Base-by-base conservation (phyloP, 1,284 basidiomycete genomes). In the Malassezia pachydermatis region DNA sequence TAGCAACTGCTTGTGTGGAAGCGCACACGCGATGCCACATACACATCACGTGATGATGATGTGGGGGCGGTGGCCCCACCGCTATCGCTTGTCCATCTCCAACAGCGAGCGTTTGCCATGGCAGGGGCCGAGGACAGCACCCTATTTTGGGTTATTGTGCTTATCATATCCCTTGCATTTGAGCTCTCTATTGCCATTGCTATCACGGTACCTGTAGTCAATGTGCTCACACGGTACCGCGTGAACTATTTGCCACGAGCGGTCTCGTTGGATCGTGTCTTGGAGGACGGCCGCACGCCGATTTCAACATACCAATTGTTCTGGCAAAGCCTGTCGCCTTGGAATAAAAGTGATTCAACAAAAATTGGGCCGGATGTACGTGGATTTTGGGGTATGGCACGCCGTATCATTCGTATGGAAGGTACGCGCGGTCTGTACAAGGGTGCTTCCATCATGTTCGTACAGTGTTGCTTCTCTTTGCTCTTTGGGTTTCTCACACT, bases 171-270 rank as follows among this genome's bases (percentile, higher is more conserved):
- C 19, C 14, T 43, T 33, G 13, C 25, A 9, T n/a, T 43, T 13
- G 19, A 43, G 16, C 20, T 32, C 5, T 17, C 16, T 4, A 19
- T 43, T n/a, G 24, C 27, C 14, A 28, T 45, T n/a, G 42, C 23
- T 16, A 61, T 44, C 3, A 41, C 22, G 4, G 30, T 52, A 27
- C 68, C 68, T 9, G 63, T 70, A 45, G 58, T 54, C 38, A 63
- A 62, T 25, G 58, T 65, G 17, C 60, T 70, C 14, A 59, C 67
- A 20, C 58, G 67, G 2, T 51, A 67, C 10, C 61, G 68, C 25
- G 67, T 67, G 29, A 70, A 70, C 54, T 70, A 69, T 43, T 53
- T 70, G 11, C 68, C 68, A 23, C 66, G 62, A 33, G 67, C 67
- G 4, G 63, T 70, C 24, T 59, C 60, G 7, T 60, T 70, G 25